Evolutionary conservation across 140 eudicot genomes (phyloP).

Genomic region (Ambrosia hybrid): DNA sequence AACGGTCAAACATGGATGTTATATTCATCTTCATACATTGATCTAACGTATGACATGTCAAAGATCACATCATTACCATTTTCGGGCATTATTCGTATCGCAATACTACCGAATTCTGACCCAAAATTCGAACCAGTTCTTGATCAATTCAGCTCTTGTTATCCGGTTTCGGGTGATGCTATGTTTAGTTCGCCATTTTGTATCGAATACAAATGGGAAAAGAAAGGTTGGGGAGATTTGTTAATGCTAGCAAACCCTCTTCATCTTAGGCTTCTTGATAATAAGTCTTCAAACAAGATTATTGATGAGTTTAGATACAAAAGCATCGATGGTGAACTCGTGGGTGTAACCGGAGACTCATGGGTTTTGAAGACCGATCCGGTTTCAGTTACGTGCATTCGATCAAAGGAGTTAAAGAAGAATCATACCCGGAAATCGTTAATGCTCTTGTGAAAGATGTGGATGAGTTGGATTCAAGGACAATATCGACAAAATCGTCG

Average conservation of each 20-base stretch:
- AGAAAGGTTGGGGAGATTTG: constrained; percentile 80
- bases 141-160: constrained; percentile 79
- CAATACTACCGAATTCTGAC: constrained; percentile 49
- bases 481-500: constrained; percentile 68
- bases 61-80: constrained; percentile 53
- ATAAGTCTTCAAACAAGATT: constrained; percentile 33
- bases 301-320: constrained; percentile 65
- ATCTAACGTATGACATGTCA: constrained; percentile 47
- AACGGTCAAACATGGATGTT: constrained; percentile 82
- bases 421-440: constrained; percentile 49
- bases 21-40: constrained; percentile 69
- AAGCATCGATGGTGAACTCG: constrained; percentile 93
- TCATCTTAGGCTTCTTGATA: constrained; percentile 61
- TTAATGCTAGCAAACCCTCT: constrained; percentile 89
- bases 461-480: constrained; percentile 42
- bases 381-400: constrained; percentile 89
- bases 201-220: constrained; percentile 84
- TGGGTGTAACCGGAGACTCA: constrained; percentile 80
- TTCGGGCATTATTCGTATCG: constrained; percentile 68
- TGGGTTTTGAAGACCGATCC: constrained; percentile 78
- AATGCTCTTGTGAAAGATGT: constrained; percentile 66
- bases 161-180: constrained; percentile 72
- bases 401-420: constrained; percentile 60
- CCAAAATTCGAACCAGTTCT: constrained; percentile 44
- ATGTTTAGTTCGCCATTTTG: constrained; percentile 51